Evolutionary conservation across 2,329 filamentous ascomycete genomes (phyloP), one percentile per base, ranked within the genome.

Genomic region (Ceratocystis cacaofunesta): DNA sequence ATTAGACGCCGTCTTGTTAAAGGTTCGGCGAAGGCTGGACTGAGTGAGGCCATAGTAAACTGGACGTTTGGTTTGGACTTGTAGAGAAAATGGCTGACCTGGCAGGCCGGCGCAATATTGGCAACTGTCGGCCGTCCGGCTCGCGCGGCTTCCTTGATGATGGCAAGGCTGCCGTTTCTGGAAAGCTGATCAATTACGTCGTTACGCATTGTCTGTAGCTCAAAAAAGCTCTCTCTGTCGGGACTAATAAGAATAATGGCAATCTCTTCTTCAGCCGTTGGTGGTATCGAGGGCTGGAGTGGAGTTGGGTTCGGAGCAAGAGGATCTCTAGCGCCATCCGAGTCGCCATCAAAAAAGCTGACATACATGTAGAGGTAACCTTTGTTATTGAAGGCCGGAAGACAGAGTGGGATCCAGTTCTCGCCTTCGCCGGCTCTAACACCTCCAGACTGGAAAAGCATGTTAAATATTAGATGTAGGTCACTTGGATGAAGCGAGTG

Each of bases 341-440:
- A 80, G 65, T 2, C 78, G 46, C 83, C 79, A 70, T 90, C 85
- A 68, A 99, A 83, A 74, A 97, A 99, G 78, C 90, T 96, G 73
- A 99, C 94, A 72, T 97, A 99, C 91, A 99, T 97, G 78, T 99
- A 96, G 1, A 99, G 81, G 73, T 95, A 99, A 30, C 94, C 95
- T 63, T 86, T 89, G 74, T 90, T 97, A 77, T 99, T 99, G 77
- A 99, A 99, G 4, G 92, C 92, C 0, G 94, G 95, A 2, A 99
- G 81, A 71, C 94, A 99, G 5, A 99, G 80, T 0, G 94, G 94
- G 61, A 97, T 92, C 94, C 94, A 99, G 71, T 92, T 96, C 75
- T 99, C 94, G 36, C 92, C 94, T 48, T 82, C 91, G 5, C 89
- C 92, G 22, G 90, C 88, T 73, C 94, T 92, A 73, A 99, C 88